A percentile compares a stretch with the other conserved stretches of the same genome.
Conservation (phyloP, 257 asterid genomes). For the Verbena officinalis region DNA sequence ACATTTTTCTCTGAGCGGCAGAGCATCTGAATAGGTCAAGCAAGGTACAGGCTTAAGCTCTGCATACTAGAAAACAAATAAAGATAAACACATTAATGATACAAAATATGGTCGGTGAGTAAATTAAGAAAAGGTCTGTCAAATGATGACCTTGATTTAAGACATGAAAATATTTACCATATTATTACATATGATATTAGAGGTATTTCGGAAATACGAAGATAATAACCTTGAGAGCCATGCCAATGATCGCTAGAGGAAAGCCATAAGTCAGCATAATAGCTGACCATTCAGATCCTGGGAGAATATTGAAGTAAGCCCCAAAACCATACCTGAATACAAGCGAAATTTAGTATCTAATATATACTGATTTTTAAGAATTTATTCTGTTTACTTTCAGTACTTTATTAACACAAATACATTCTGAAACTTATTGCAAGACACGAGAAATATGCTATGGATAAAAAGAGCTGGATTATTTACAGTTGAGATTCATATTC, state of each 20-base stretch:
- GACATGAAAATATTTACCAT: too few relatives aligned
- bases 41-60: slow-evolving; percentile 99
- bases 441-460: slow-evolving; percentile 15
- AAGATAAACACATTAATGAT: slow-evolving; percentile 11
- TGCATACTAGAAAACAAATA: slow-evolving; percentile 70
- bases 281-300: slow-evolving; percentile 99
- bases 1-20: slow-evolving; percentile 73
- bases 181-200: not conserved
- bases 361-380: not conserved
- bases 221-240: slow-evolving; percentile 92
- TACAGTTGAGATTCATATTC: slow-evolving; percentile 7
- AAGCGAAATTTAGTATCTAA: slow-evolving; percentile 4
- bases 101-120: slow-evolving; percentile 15
- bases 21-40: slow-evolving; percentile 87
- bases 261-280: slow-evolving; percentile 95
- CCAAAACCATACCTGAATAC: slow-evolving; percentile 87
- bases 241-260: slow-evolving; percentile 96
- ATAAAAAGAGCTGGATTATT: not conserved
- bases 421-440: not conserved
- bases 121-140: not conserved
- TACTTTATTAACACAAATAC: too few relatives aligned
- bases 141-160: not conserved
- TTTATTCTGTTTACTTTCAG: too few relatives aligned
- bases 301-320: slow-evolving; percentile 94
- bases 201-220: not conserved